Base-by-base conservation (phyloP, 73 alveolate species). In the Paramecium pentaurelia region DNA sequence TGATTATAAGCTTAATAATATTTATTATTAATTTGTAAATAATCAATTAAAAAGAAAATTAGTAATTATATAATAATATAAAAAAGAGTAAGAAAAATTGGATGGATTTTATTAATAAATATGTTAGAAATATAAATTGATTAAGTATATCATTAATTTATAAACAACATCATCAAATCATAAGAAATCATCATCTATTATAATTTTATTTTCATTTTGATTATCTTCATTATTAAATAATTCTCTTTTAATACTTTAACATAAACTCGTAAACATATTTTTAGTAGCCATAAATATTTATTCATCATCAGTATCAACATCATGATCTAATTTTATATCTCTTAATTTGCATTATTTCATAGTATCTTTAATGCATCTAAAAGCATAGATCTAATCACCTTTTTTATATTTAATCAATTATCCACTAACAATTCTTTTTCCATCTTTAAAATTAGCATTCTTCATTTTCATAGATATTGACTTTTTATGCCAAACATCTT, bases 271-370 rank as follows among this genome's bases (percentile, higher is more conserved):
- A 68, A 68, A 68, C 51, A 68, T 28, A 32, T 68, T 68, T 68
- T 68, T 68, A 14, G 84, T 32, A 7, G 84, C 84, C 47, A 68
- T 34, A 27, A 32, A 68, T 28, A 68, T 34, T 68, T 68, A 68
- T 68, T 68, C 84, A 68, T 68, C 84, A 68, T 68, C 84, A 32
- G 84, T 68, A 16, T 68, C 84, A 68, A 68, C 47, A 68, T 68
- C 84, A 68, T 68, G 84, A 68, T 68, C 84, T 68, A 8, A 68
- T 68, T 68, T 68, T 1, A 34, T 68, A 32, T 68, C 40, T 68
- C 30, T 68, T 68, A 68, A 34, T 68, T 68, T 32, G 47, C 22
- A 32, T 32, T 68, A 28, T 68, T 68, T 68, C 47, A 68, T 68
- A 10, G 45, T 68, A 27, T 68, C 84, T 27, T 68, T 68, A 8